phyloP scores from a whole-genome alignment of 1,284 basidiomycete species.

The Cutaneotrichosporon sp. region DNA sequence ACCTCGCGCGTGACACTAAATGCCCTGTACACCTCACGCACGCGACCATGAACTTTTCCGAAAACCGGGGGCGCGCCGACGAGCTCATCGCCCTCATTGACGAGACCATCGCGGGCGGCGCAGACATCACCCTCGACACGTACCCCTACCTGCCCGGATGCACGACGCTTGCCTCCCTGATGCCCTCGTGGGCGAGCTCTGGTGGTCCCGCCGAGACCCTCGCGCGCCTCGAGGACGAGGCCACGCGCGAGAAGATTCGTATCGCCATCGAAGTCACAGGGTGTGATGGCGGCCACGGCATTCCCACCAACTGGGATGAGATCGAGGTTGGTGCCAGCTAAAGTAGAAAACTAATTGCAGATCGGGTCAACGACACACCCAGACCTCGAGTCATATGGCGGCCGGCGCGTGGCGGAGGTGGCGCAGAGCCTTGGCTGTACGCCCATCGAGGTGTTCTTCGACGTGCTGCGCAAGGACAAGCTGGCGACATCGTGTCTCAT shows the following conservation, averaged over 20 bases:
- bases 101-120: constrained; percentile 21
- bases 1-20: constrained; percentile 30
- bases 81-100: constrained; percentile 38
- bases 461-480: constrained; percentile 37
- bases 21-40: constrained; percentile 45
- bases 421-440: constrained; percentile 7
- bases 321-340: constrained; percentile 32
- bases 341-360: background rate
- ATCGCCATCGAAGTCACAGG: constrained; percentile 37
- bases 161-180: constrained; percentile 40
- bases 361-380: constrained; percentile 32
- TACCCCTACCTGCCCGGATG: constrained; percentile 46
- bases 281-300: constrained; percentile 46
- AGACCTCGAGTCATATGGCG: constrained; percentile 19
- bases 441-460: constrained; percentile 36
- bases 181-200: constrained; percentile 40
- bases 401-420: constrained; percentile 25
- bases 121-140: constrained; percentile 41
- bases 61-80: constrained; percentile 38
- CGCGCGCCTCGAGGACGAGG: constrained; percentile 27
- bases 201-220: constrained; percentile 40
- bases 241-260: constrained; percentile 33
- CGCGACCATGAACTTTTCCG: constrained; percentile 44
- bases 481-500: constrained; percentile 41
- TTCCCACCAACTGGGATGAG: constrained; percentile 40